phyloP scores from a whole-genome alignment of 208 protist genomes.

The Trypanosoma theileri region DNA sequence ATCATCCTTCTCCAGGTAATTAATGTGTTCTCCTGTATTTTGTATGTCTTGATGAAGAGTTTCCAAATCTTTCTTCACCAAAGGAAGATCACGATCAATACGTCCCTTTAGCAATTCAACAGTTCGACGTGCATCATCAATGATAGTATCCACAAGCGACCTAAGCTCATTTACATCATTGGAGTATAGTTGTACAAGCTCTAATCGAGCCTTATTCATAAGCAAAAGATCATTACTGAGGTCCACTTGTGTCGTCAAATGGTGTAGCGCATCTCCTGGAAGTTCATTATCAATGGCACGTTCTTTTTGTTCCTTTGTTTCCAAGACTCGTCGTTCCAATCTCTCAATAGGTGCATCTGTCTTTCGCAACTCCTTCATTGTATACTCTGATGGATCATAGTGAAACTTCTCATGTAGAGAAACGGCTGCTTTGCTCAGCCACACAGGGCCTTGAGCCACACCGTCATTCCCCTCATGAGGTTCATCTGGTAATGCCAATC shows the following conservation, averaged over 20 bases:
- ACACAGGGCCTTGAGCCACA: slow-evolving; percentile 23
- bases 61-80: slow-evolving; percentile 53
- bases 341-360: slow-evolving; percentile 50
- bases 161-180: slow-evolving; percentile 64
- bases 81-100: slow-evolving; percentile 39
- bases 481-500: slow-evolving; percentile 32
- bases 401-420: slow-evolving; percentile 70
- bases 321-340: slow-evolving; percentile 60
- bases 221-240: slow-evolving; percentile 80
- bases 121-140: slow-evolving; percentile 54
- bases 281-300: slow-evolving; percentile 53
- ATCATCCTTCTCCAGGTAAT: slow-evolving; percentile 38
- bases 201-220: slow-evolving; percentile 80
- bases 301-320: slow-evolving; percentile 60
- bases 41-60: slow-evolving; percentile 30
- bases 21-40: slow-evolving; percentile 34
- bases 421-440: slow-evolving; percentile 58
- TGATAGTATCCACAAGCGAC: slow-evolving; percentile 37
- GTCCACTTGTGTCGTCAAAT: slow-evolving; percentile 76
- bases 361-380: slow-evolving; percentile 61
- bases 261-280: slow-evolving; percentile 56
- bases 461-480: slow-evolving; percentile 6
- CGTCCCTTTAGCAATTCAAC: slow-evolving; percentile 39
- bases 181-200: slow-evolving; percentile 53
- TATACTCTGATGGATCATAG: slow-evolving; percentile 70